These are phyloP conservation scores for Coemansia sp. DNA, from an alignment of 192 early-diverging fungal species.

Conservation along the genomic window DNA sequence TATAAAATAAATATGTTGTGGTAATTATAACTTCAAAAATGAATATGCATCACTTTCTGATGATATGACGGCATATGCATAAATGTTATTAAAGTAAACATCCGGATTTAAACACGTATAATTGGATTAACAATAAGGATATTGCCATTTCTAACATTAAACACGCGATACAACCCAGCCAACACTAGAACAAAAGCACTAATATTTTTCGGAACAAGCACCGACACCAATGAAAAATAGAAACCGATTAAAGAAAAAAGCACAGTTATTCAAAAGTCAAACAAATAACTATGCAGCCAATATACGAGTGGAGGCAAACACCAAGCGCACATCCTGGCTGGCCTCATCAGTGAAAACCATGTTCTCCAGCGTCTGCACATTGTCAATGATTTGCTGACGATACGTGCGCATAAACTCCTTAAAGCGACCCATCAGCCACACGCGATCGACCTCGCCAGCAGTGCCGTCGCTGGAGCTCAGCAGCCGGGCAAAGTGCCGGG, in stretches of 20 bases:
- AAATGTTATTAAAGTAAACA: no score
- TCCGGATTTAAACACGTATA: no score
- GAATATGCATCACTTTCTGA: no score
- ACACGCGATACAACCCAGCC: no score
- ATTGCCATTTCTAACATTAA: no score
- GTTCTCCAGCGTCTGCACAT: constrained; percentile 47
- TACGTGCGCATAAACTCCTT: constrained; percentile 63
- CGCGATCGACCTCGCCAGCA: constrained; percentile 62
- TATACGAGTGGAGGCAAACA: constrained; percentile 24
- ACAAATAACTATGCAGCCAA: constrained; percentile 8
- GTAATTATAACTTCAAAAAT: no score
- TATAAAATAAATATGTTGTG: no score
- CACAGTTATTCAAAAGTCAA: not conserved
- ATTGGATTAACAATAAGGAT: no score
- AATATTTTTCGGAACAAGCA: no score
- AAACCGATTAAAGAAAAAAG: not conserved
- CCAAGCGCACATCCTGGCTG: constrained; percentile 39
- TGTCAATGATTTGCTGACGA: constrained; percentile 52
- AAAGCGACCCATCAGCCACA: constrained; percentile 67
- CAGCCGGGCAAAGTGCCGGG: constrained; percentile 64
- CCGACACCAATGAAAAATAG: no score
- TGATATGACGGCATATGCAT: no score
- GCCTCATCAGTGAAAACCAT: constrained; percentile 53
- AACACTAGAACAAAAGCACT: no score
- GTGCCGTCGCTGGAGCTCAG: constrained; percentile 53